Percentiles rank a stretch among this genome's conserved stretches.
These are phyloP conservation scores for Pugionium cornutum DNA, from an alignment of 345 rosid species.

Conservation along the genomic window DNA sequence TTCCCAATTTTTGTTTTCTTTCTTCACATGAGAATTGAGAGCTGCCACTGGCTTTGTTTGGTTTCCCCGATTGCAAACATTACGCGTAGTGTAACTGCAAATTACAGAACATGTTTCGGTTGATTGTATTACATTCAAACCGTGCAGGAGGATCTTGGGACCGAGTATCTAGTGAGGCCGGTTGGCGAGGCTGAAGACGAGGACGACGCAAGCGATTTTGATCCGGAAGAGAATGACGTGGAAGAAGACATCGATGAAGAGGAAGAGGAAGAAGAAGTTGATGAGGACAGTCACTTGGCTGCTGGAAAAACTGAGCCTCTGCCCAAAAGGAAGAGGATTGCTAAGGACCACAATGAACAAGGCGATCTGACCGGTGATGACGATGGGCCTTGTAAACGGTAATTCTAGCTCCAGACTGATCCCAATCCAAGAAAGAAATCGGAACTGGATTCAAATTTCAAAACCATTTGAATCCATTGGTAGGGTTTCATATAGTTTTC, in stretches of 20 bases:
- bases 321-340: constrained; percentile 32
- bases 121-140: background rate
- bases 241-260: constrained; percentile 51
- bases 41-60: too few relatives aligned
- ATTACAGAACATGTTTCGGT: background rate
- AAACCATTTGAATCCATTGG: too few relatives aligned
- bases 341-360: constrained; percentile 25
- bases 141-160: constrained; percentile 67
- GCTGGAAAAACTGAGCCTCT: constrained; percentile 35
- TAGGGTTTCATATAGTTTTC: constrained; percentile 12
- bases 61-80: too few relatives aligned
- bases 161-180: constrained; percentile 77
- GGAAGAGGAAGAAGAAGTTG: background rate
- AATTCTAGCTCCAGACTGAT: constrained; percentile 28
- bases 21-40: too few relatives aligned
- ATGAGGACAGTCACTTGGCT: constrained; percentile 37
- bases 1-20: background rate
- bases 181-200: background rate
- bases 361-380: constrained; percentile 57
- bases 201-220: too few relatives aligned
- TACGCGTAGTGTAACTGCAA: background rate
- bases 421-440: constrained; percentile 7
- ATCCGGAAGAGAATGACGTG: constrained; percentile 41
- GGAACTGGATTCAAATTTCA: constrained; percentile 6
- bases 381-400: constrained; percentile 74